Evolutionary conservation across 2,329 filamentous ascomycete species (phyloP).

Genomic region (Knufia petricola): DNA sequence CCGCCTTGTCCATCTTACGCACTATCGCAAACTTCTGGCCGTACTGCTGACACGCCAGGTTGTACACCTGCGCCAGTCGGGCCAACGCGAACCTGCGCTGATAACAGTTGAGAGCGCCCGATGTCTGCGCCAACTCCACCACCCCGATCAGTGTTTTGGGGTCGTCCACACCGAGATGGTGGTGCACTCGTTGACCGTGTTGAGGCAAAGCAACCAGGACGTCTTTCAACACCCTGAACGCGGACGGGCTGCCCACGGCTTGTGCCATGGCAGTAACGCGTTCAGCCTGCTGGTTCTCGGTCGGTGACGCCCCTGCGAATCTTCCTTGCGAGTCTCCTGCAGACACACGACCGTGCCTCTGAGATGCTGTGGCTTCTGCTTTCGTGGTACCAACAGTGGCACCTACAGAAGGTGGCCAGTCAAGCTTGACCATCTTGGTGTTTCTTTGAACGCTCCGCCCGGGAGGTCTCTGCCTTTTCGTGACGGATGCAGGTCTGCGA

Average conservation of each 20-base stretch:
- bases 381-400: background rate
- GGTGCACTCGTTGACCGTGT: background rate
- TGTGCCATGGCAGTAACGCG: background rate
- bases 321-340: background rate
- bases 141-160: background rate
- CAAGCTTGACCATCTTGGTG: background rate
- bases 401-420: background rate
- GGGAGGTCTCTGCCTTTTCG: background rate
- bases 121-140: background rate
- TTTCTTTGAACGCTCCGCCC: background rate
- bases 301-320: background rate
- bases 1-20: constrained; percentile 2
- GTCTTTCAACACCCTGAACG: background rate
- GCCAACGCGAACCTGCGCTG: background rate
- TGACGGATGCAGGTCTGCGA: background rate
- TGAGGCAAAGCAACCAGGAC: background rate
- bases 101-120: background rate
- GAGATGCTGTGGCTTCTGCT: background rate
- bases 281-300: background rate
- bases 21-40: background rate
- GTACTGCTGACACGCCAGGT: background rate
- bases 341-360: background rate
- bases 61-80: background rate
- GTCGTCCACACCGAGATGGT: background rate
- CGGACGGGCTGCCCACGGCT: background rate